Conservation (phyloP, 73 alveolate species). For the Effrenium voratum region DNA sequence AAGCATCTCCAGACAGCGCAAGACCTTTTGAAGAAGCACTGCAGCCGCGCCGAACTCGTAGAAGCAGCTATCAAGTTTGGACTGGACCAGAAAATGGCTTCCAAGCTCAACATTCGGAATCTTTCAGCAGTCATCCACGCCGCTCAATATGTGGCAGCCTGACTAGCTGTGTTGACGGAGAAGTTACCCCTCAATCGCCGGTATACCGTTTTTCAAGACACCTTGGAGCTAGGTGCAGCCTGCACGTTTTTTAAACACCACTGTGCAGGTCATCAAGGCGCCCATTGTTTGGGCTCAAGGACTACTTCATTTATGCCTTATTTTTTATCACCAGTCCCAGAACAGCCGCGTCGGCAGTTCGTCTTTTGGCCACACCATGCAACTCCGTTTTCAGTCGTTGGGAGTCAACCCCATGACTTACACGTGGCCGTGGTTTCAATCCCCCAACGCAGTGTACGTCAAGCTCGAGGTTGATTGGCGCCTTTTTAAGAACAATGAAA, state of each 20-base stretch:
- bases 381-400: neutral
- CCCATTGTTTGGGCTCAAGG: neutral
- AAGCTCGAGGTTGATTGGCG: neutral
- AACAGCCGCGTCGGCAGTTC: too few relatives aligned
- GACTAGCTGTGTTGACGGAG: neutral
- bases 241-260: neutral
- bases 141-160: neutral
- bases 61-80: neutral
- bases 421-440: neutral
- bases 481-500: neutral
- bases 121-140: neutral
- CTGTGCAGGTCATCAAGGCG: neutral
- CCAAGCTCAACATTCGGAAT: neutral
- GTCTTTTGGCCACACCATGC: neutral
- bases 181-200: neutral
- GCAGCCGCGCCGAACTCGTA: neutral
- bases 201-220: neutral
- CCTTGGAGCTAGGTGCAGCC: neutral
- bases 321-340: neutral
- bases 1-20: neutral
- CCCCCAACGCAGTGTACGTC: neutral
- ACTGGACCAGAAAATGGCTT: neutral
- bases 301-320: neutral
- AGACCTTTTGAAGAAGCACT: too few relatives aligned
- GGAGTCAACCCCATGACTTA: neutral